Percentiles rank a stretch among this genome's conserved stretches.
Evolutionary conservation across 176 grass and related monocot genomes (phyloP).

Genomic region (Coix lacrymajobi): DNA sequence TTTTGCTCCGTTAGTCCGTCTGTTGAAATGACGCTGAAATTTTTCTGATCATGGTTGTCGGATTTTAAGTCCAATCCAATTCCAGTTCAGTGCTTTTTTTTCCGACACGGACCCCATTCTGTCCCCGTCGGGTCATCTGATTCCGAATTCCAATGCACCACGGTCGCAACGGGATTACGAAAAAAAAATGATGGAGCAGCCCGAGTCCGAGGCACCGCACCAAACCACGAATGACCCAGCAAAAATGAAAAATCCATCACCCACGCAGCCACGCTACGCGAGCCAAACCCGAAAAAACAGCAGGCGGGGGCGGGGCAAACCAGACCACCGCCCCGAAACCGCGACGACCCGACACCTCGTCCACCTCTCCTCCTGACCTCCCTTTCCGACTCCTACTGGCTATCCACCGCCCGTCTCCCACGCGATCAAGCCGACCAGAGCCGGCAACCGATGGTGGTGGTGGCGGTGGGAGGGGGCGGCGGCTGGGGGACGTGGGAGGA

Average conservation of each 20-base stretch:
- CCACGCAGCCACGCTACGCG: neutral
- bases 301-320: neutral
- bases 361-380: neutral
- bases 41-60: neutral
- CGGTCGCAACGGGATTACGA: neutral
- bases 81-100: neutral
- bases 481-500: slow-evolving; percentile 92
- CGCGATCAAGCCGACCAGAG: slow-evolving; percentile 22
- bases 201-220: slow-evolving; percentile 22
- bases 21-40: neutral
- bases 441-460: slow-evolving; percentile 23
- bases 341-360: slow-evolving; percentile 23
- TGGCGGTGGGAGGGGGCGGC: slow-evolving; percentile 13
- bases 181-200: neutral
- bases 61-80: neutral
- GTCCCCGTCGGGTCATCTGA: neutral
- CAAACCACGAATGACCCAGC: neutral
- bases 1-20: neutral
- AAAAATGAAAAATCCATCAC: slow-evolving; percentile 6
- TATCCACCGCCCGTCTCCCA: slow-evolving; percentile 3
- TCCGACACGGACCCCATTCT: neutral
- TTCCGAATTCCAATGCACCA: neutral
- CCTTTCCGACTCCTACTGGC: slow-evolving; percentile 18
- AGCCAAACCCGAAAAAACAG: slow-evolving; percentile 1
- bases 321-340: slow-evolving; percentile 1